These are phyloP conservation scores for Anacardium occidentale DNA, from an alignment of 345 rosid species.

Conservation along the genomic window DNA sequence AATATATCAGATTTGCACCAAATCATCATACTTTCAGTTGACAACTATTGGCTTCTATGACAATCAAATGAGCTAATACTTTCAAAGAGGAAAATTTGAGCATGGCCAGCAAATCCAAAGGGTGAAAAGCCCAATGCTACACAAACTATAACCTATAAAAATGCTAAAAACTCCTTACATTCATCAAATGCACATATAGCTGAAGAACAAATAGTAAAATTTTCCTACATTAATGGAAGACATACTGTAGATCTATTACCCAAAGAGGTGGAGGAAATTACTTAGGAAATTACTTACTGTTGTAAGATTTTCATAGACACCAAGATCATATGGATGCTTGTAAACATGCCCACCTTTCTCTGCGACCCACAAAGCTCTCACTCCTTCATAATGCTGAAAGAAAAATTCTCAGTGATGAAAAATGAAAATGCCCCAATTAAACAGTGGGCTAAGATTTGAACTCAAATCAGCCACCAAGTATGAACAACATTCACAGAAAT, in stretches of 20 bases:
- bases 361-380: slow-evolving; percentile 92
- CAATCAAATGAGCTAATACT: slow-evolving; percentile 2
- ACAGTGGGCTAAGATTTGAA: neutral
- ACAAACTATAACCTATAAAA: neutral
- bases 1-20: neutral
- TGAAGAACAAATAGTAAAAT: neutral
- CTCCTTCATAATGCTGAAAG: slow-evolving; percentile 88
- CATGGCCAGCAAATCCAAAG: neutral
- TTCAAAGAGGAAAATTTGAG: neutral
- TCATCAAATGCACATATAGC: neutral
- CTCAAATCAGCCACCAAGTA: neutral
- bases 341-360: slow-evolving; percentile 81
- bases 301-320: slow-evolving; percentile 66
- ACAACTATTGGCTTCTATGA: neutral
- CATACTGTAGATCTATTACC: neutral
- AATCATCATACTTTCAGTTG: neutral
- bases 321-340: slow-evolving; percentile 84
- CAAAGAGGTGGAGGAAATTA: slow-evolving; percentile 8
- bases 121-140: no score
- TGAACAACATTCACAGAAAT: slow-evolving; percentile 2
- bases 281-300: slow-evolving; percentile 42
- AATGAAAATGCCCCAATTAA: neutral
- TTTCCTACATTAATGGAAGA: neutral
- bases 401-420: slow-evolving; percentile 12
- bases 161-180: neutral